Conservation (phyloP, 192 early-diverging fungal species). For the Entomortierella lignicola region DNA sequence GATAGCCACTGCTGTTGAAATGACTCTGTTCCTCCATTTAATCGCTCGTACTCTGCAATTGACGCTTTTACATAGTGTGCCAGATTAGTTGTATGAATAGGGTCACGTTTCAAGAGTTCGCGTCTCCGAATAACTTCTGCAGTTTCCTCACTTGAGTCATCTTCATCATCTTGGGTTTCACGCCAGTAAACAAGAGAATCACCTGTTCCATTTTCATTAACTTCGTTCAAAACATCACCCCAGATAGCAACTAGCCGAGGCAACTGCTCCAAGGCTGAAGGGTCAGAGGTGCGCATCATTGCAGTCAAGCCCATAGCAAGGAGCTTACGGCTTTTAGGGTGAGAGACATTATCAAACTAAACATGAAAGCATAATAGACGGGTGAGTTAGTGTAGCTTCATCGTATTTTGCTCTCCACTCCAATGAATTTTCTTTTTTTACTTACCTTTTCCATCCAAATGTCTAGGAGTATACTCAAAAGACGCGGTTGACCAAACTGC, state of each 20-base stretch:
- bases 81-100: conserved; percentile 68
- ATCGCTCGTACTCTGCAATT: conserved; percentile 59
- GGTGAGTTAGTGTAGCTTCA: no score
- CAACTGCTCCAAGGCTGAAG: conserved; percentile 59
- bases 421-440: no score
- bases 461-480: conserved; percentile 65
- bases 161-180: conserved; percentile 62
- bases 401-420: no score
- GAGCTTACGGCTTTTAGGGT: conserved; percentile 75
- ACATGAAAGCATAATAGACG: neutral
- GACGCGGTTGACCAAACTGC: conserved; percentile 55
- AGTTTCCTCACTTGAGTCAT: conserved; percentile 60
- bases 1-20: conserved; percentile 55
- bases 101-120: conserved; percentile 67
- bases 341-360: conserved; percentile 82
- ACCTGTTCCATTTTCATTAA: conserved; percentile 67
- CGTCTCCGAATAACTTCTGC: conserved; percentile 64
- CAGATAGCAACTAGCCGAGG: conserved; percentile 67
- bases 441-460: conserved; percentile 77
- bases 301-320: conserved; percentile 70
- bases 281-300: conserved; percentile 63
- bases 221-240: conserved; percentile 71
- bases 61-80: conserved; percentile 63
- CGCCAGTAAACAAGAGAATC: conserved; percentile 72
- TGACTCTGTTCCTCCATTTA: conserved; percentile 59